Evolutionary conservation across 305 asterid species (phyloP).

Genomic region (Plantago lanceolata): DNA sequence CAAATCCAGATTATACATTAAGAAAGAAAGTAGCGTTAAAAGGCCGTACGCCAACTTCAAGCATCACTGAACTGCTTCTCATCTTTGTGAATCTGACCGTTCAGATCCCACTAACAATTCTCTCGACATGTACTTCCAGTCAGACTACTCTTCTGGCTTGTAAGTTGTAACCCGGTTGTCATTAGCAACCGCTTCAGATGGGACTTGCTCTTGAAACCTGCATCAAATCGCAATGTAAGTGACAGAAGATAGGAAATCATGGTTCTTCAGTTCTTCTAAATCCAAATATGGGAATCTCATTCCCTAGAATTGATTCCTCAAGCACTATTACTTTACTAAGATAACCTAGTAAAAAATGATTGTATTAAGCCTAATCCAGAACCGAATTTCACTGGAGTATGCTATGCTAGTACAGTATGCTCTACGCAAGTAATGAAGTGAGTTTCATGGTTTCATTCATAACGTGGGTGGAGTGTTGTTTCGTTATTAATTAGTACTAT

Average conservation of each 20-base stretch:
- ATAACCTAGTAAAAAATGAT: not conserved
- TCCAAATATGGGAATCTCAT: not conserved
- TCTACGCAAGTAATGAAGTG: too few relatives aligned
- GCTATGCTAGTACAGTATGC: too few relatives aligned
- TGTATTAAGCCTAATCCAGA: not conserved
- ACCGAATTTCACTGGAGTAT: not conserved
- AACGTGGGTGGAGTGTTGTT: too few relatives aligned
- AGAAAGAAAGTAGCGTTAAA: slow-evolving; percentile 22
- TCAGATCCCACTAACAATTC: not conserved
- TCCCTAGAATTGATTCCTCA: too few relatives aligned
- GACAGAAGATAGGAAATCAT: not conserved
- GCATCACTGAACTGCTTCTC: slow-evolving; percentile 12
- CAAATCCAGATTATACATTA: not conserved
- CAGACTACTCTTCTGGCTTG: slow-evolving; percentile 14
- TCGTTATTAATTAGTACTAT: too few relatives aligned
- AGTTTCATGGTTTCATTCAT: too few relatives aligned
- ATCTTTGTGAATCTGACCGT: not conserved
- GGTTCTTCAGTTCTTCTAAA: too few relatives aligned
- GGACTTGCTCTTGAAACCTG: slow-evolving; percentile 93
- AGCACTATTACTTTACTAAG: not conserved
- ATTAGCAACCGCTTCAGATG: slow-evolving; percentile 33
- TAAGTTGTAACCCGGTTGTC: not conserved
- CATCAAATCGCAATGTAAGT: slow-evolving; percentile 24
- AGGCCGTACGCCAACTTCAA: slow-evolving; percentile 20
- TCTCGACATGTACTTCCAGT: not conserved